These are phyloP conservation scores for Exophiala sp. DNA, from an alignment of 2,329 filamentous ascomycete genomes.

Conservation along the genomic window DNA sequence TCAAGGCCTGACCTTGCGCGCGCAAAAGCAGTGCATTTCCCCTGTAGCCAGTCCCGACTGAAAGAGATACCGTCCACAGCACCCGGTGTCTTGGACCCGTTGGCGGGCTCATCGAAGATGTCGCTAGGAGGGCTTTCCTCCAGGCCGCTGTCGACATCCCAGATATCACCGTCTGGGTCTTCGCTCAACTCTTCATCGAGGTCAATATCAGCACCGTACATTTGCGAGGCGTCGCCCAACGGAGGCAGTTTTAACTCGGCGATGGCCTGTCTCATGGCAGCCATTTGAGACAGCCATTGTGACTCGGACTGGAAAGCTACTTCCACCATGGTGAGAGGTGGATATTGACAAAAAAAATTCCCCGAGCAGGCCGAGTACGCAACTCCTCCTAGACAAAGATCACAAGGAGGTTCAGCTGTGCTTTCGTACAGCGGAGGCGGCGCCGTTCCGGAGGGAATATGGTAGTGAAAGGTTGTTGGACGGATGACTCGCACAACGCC, in stretches of 20 bases:
- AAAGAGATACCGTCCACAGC: slow-evolving; percentile 40
- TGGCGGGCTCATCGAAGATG: slow-evolving; percentile 56
- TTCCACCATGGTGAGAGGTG: slow-evolving; percentile 17
- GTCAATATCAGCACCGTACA: slow-evolving; percentile 50
- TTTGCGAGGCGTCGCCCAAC: slow-evolving; percentile 41
- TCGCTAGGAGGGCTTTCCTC: slow-evolving; percentile 48
- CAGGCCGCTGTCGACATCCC: slow-evolving; percentile 66
- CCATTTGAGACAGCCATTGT: slow-evolving; percentile 80
- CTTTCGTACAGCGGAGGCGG: neutral
- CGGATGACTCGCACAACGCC: neutral
- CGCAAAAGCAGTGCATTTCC: slow-evolving; percentile 63
- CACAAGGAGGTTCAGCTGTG: too few relatives aligned
- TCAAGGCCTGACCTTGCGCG: slow-evolving; percentile 60
- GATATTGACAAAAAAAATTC: neutral
- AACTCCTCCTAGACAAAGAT: too few relatives aligned
- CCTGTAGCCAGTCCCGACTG: slow-evolving; percentile 63
- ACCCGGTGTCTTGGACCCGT: slow-evolving; percentile 36
- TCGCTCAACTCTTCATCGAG: slow-evolving; percentile 57
- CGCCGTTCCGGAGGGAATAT: neutral
- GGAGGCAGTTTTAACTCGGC: slow-evolving; percentile 59
- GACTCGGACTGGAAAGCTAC: slow-evolving; percentile 39
- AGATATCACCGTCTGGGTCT: slow-evolving; percentile 71
- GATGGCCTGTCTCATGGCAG: slow-evolving; percentile 79
- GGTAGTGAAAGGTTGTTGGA: neutral
- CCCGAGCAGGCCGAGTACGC: too few relatives aligned